phyloP scores from a whole-genome alignment of 192 early-diverging fungal genomes.

The Backusella tuberculispora region DNA sequence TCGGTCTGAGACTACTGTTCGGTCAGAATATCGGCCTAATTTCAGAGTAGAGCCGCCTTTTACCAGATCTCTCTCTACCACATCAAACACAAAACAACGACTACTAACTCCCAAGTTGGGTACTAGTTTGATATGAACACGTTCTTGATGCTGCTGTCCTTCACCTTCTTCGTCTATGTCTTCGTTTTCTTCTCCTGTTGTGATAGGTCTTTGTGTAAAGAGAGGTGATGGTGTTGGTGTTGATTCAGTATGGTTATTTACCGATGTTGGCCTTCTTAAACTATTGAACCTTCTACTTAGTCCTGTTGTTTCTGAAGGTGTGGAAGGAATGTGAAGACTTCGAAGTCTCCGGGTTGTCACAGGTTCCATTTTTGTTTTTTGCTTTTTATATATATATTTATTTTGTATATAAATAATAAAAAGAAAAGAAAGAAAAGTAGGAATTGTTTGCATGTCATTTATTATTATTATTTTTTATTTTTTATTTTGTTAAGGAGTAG shows the following conservation, averaged over 20 bases:
- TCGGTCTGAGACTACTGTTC: slow-evolving; percentile 57
- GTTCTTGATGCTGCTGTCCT: not conserved
- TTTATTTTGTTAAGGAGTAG: not conserved
- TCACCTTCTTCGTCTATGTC: not conserved
- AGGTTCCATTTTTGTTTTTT: not conserved
- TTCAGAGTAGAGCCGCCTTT: slow-evolving; percentile 50
- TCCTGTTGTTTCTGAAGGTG: not conserved
- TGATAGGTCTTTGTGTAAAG: not conserved
- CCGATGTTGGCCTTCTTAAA: slow-evolving; percentile 14
- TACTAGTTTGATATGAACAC: slow-evolving; percentile 56
- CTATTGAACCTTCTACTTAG: slow-evolving; percentile 23
- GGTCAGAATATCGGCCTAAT: slow-evolving; percentile 64
- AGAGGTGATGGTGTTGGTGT: slow-evolving; percentile 4
- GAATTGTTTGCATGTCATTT: slow-evolving; percentile 6
- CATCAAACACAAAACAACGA: slow-evolving; percentile 63
- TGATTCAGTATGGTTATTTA: not conserved
- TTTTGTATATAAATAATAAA: slow-evolving; percentile 22
- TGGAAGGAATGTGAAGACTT: slow-evolving; percentile 24
- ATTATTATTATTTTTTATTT: not conserved
- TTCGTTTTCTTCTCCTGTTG: not conserved
- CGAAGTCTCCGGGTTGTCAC: slow-evolving; percentile 17
- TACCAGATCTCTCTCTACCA: slow-evolving; percentile 59
- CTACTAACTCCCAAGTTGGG: slow-evolving; percentile 44
- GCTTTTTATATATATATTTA: not conserved
- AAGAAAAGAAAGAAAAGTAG: slow-evolving; percentile 22